Conservation (phyloP, 2,329 filamentous ascomycete species). For the Dactylellina haptotyla region DNA sequence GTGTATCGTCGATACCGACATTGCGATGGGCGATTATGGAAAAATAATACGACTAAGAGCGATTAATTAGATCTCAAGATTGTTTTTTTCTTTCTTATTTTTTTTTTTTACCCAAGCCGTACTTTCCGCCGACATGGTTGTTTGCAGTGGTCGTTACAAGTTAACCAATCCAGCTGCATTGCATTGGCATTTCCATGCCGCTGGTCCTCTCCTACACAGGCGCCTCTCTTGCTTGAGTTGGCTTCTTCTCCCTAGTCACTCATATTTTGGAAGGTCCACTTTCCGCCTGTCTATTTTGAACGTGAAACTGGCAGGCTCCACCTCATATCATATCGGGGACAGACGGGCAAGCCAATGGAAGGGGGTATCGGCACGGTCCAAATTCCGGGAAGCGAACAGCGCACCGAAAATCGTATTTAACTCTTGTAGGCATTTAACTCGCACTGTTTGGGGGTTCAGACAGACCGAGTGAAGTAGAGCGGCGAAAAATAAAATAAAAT, state of each 20-base stretch:
- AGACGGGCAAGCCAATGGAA: conserved; percentile 41
- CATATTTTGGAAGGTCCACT: conserved; percentile 46
- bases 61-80: conserved; percentile 35
- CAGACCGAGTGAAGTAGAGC: background rate
- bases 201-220: conserved; percentile 23
- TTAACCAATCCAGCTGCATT: conserved; percentile 20
- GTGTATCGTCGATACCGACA: conserved; percentile 32
- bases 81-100: background rate
- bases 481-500: background rate
- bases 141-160: conserved; percentile 31
- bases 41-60: conserved; percentile 4
- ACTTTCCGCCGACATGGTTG: conserved; percentile 44
- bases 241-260: conserved; percentile 8
- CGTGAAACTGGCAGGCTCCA: conserved; percentile 52
- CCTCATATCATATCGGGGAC: conserved; percentile 37
- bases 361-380: conserved; percentile 36
- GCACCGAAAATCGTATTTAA: conserved; percentile 38
- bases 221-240: background rate
- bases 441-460: no score
- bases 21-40: conserved; percentile 27
- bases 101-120: conserved; percentile 17
- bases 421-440: conserved; percentile 24
- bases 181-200: conserved; percentile 37
- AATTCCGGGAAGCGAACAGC: conserved; percentile 39
- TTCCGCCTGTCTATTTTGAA: conserved; percentile 51